Evolutionary conservation across 306 rosid genomes (phyloP), one percentile per base, ranked within the genome.

Genomic region (Citrullus mucosospermus): DNA sequence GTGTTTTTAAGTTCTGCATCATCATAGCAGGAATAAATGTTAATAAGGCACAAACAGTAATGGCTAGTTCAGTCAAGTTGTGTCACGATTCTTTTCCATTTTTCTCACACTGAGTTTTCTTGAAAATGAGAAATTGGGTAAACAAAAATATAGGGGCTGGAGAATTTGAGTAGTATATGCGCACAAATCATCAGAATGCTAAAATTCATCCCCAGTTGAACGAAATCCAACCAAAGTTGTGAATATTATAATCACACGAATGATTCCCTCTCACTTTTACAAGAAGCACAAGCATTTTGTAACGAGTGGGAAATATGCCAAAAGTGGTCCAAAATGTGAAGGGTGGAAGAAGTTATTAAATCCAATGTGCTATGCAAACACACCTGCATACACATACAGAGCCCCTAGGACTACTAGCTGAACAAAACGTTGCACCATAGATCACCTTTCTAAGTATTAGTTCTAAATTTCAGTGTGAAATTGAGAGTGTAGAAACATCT

Each of bases 1-100:
- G 79, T 22, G 69, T 76, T 59, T 76, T 76, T 76, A 76, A 46
- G 57, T 38, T 25, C 79, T 76, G 13, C 65, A 56, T 30, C 32
- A 20, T 17, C 15, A 22, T 30, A 8, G 9, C 17, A 25, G 15
- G 18, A 15, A 56, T 20, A 51, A 6, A 50, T 10, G 4, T 2
- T 16, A 51, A 53, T 34, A 16, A 17, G 28, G 17, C 18, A 74
- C 62, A 53, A 48, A 16, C 50, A 30, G 32, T 53, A 32, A 74
- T 28, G 8, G 4, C 63, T 34, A 51, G 6, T 74, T 34, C 48
- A 74, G 54, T 53, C 62, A 74, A 74, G 62, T 74, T 74, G 77
- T 25, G 2, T 16, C 28, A 73, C 62, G 41, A 30, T 61, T 61
- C 38, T 39, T 10, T 68, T 20, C 43, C 55, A 0, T n/a, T 39